Conservation (phyloP, 805 yeast species). For the Yamadazyma philogaea region DNA sequence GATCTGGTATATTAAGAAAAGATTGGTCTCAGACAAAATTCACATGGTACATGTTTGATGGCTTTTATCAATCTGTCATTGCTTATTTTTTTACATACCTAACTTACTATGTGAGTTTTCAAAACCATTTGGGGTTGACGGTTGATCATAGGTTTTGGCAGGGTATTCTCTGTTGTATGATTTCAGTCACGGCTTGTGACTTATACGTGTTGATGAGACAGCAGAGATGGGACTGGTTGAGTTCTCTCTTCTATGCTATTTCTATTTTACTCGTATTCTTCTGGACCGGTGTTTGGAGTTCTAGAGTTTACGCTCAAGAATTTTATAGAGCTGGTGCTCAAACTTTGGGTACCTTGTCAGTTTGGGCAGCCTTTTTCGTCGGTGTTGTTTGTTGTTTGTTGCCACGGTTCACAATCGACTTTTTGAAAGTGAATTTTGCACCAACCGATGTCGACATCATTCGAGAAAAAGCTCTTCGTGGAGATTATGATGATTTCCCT, state of each 20-base stretch:
- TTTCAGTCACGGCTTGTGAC: constrained; percentile 64
- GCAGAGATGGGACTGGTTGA: constrained; percentile 75
- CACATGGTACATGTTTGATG: constrained; percentile 62
- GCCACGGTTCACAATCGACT: constrained; percentile 58
- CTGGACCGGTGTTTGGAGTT: constrained; percentile 83
- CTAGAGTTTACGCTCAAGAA: constrained; percentile 48
- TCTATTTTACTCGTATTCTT: constrained; percentile 58
- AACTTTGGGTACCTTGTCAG: constrained; percentile 55
- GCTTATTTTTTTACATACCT: constrained; percentile 68
- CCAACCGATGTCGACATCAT: constrained; percentile 72
- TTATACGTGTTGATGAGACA: constrained; percentile 65
- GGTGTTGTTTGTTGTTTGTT: constrained; percentile 53
- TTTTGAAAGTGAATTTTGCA: constrained; percentile 46
- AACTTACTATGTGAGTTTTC: constrained; percentile 42
- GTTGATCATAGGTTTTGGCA: constrained; percentile 69
- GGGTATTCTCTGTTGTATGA: constrained; percentile 59
- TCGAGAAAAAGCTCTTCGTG: constrained; percentile 56
- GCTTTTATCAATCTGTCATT: constrained; percentile 66
- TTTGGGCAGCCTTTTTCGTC: constrained; percentile 63
- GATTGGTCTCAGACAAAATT: constrained; percentile 64
- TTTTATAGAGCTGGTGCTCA: constrained; percentile 65
- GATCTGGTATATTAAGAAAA: constrained; percentile 59
- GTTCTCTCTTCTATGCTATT: constrained; percentile 49
- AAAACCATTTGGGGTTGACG: constrained; percentile 50
- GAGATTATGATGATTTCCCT: constrained; percentile 51